Conservation (phyloP, 2,329 filamentous ascomycete genomes). For the Magnaporthiopsis incrustans region DNA sequence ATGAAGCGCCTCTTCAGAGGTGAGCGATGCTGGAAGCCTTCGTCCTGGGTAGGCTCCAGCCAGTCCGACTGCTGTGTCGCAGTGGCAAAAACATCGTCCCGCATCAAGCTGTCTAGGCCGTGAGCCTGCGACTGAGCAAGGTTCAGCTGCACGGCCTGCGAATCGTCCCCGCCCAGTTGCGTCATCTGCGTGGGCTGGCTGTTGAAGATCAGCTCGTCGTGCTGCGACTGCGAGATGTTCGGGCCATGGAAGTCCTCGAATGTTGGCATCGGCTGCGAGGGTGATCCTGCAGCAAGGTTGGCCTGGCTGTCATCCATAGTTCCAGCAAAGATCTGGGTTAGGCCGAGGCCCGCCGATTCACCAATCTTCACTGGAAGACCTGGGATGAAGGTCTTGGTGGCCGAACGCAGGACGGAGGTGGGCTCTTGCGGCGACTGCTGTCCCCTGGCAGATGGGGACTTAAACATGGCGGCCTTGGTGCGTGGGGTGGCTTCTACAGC, state of each 20-base stretch:
- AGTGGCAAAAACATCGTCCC: constrained; percentile 23
- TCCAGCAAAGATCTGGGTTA: constrained; percentile 86
- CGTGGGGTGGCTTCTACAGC: constrained; percentile 38
- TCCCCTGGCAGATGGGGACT: constrained; percentile 34
- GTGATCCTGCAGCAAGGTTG: constrained; percentile 14
- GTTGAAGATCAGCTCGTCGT: constrained; percentile 41
- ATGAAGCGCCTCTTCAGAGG: constrained; percentile 62
- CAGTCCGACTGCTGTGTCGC: constrained; percentile 60
- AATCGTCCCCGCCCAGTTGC: constrained; percentile 22
- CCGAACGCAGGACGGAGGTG: constrained; percentile 58
- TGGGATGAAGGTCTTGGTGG: constrained; percentile 62
- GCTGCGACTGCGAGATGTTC: constrained; percentile 48
- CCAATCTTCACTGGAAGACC: constrained; percentile 49
- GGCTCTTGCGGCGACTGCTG: constrained; percentile 44
- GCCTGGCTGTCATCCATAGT: constrained; percentile 66
- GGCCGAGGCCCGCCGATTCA: constrained; percentile 57
- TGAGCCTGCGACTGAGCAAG: constrained; percentile 54
- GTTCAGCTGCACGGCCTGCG: constrained; percentile 42
- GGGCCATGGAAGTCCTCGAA: constrained; percentile 40
- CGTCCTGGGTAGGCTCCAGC: constrained; percentile 73
- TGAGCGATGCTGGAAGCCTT: constrained; percentile 64
- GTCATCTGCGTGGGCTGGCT: constrained; percentile 35
- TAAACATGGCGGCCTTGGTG: constrained; percentile 31
- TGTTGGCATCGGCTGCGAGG: constrained; percentile 44
- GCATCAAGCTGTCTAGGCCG: constrained; percentile 48